Evolutionary conservation across 2,329 filamentous ascomycete species (phyloP).

Genomic region (Microdochium paspali): DNA sequence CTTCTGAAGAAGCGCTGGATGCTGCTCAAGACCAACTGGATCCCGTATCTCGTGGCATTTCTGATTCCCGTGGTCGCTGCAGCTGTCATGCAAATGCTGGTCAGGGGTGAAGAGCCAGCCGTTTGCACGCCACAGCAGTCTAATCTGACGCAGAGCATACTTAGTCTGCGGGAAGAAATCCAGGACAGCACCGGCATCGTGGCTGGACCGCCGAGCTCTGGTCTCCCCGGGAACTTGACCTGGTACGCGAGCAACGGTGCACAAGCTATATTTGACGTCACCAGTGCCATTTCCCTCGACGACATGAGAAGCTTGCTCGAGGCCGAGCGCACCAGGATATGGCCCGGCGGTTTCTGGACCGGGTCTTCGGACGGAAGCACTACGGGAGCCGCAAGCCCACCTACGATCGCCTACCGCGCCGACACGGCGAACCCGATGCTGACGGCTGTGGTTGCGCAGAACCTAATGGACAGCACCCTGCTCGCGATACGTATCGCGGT

Average conservation of each 20-base stretch:
- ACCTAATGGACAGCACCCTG: conserved; percentile 54
- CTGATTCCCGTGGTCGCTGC: conserved; percentile 72
- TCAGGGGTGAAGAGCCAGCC: conserved; percentile 44
- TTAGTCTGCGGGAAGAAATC: conserved; percentile 10
- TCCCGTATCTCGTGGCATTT: conserved; percentile 67
- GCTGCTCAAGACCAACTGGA: conserved; percentile 67
- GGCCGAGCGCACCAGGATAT: conserved; percentile 55
- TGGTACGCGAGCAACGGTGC: not conserved
- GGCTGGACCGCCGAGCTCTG: not conserved
- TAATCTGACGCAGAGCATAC: conserved; percentile 10
- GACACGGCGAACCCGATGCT: conserved; percentile 43
- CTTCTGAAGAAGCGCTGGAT: conserved; percentile 70
- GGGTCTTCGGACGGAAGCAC: no score
- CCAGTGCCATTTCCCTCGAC: conserved; percentile 51
- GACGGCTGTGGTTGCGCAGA: conserved; percentile 53
- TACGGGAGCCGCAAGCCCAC: conserved; percentile 45
- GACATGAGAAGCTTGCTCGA: conserved; percentile 61
- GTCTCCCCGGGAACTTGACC: not conserved
- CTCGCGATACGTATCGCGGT: conserved; percentile 61
- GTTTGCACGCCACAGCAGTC: conserved; percentile 11
- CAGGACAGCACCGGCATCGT: not conserved
- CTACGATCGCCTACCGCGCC: conserved; percentile 64
- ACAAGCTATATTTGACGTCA: conserved; percentile 16
- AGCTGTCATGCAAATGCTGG: conserved; percentile 68
- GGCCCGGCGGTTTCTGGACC: conserved; percentile 76